These are phyloP conservation scores for Prunus salicina DNA, from an alignment of 306 rosid species.

Conservation along the genomic window DNA sequence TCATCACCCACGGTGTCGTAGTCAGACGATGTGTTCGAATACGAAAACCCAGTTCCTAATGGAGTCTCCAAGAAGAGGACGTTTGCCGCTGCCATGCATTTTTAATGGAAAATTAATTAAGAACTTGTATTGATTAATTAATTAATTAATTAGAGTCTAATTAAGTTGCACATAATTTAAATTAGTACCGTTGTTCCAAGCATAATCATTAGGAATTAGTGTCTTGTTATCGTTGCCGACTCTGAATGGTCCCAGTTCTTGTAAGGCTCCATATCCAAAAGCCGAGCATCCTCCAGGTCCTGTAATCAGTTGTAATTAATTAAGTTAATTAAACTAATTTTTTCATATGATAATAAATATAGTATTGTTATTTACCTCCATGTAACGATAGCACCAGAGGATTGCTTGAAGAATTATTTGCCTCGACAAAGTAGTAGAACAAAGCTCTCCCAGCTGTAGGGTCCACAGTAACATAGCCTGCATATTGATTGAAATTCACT, in stretches of 20 bases:
- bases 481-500: slow-evolving; percentile 49
- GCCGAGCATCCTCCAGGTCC: slow-evolving; percentile 71
- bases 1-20: slow-evolving; percentile 43
- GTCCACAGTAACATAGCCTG: slow-evolving; percentile 56
- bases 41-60: slow-evolving; percentile 65
- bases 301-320: slow-evolving; percentile 1
- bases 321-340: no score
- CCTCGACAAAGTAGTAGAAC: slow-evolving; percentile 64
- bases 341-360: no score
- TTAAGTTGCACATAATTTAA: neutral
- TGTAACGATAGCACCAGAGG: slow-evolving; percentile 59
- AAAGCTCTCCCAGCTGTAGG: slow-evolving; percentile 38
- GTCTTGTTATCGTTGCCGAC: slow-evolving; percentile 51
- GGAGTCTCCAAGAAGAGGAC: slow-evolving; percentile 67
- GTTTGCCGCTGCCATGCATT: slow-evolving; percentile 58
- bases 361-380: slow-evolving; percentile 36
- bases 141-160: no score
- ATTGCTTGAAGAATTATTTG: slow-evolving; percentile 30
- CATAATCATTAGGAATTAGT: slow-evolving; percentile 31
- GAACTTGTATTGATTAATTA: no score
- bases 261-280: slow-evolving; percentile 60
- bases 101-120: neutral
- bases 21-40: slow-evolving; percentile 45
- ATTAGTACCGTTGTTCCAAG: slow-evolving; percentile 51
- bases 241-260: slow-evolving; percentile 65